Conservation (phyloP, 1,139 yeast species). For the Diutina catenulata region DNA sequence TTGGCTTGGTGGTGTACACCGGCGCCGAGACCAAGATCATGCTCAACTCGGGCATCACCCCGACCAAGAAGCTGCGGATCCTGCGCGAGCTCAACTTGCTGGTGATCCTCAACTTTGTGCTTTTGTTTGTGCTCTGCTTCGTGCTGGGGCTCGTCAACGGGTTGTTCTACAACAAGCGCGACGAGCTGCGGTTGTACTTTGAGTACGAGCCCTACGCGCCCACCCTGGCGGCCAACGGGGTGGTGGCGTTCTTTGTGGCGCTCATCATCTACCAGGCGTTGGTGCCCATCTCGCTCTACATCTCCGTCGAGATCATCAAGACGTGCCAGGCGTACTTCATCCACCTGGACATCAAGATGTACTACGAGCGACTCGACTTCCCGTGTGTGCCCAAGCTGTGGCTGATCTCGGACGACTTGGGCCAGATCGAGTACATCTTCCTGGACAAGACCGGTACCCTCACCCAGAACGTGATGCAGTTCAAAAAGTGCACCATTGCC, state of each 20-base stretch:
- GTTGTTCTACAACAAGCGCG: slow-evolving; percentile 40
- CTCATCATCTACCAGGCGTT: slow-evolving; percentile 81
- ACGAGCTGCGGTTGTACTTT: slow-evolving; percentile 53
- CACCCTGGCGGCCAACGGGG: slow-evolving; percentile 67
- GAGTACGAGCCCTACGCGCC: slow-evolving; percentile 34
- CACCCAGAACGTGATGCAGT: slow-evolving; percentile 95
- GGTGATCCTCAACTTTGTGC: slow-evolving; percentile 64
- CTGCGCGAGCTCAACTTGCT: slow-evolving; percentile 75
- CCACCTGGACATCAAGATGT: slow-evolving; percentile 79
- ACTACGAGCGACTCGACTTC: slow-evolving; percentile 72
- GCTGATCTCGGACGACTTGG: slow-evolving; percentile 95
- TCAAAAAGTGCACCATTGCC: slow-evolving; percentile 80
- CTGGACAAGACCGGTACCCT: slow-evolving; percentile 96
- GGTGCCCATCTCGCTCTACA: slow-evolving; percentile 91
- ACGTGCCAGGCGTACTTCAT: slow-evolving; percentile 92
- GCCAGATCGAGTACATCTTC: slow-evolving; percentile 91
- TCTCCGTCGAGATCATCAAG: slow-evolving; percentile 89
- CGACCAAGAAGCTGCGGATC: slow-evolving; percentile 76
- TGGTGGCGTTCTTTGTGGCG: slow-evolving; percentile 79
- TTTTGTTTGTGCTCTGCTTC: slow-evolving; percentile 70
- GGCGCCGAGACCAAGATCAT: slow-evolving; percentile 88
- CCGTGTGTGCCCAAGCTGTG: slow-evolving; percentile 96
- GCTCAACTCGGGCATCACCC: slow-evolving; percentile 88
- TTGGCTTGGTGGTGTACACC: slow-evolving; percentile 82
- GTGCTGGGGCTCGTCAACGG: slow-evolving; percentile 80